Conservation (phyloP, 1,284 basidiomycete genomes). For the Microbotryomycetes sp. region DNA sequence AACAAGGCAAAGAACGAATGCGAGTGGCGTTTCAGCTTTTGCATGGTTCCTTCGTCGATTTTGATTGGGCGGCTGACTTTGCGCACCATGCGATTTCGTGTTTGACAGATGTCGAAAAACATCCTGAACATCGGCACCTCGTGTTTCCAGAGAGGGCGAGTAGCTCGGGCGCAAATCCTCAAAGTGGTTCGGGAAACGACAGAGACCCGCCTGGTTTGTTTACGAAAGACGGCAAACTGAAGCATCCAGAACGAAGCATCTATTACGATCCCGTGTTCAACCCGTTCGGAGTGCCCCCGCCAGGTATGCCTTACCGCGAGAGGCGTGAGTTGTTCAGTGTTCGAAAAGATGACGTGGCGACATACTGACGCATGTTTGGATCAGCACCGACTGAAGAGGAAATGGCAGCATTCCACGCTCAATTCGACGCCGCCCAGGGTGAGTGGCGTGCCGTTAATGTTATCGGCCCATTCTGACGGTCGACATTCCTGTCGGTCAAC, state of each 20-base stretch:
- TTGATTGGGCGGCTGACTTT: background rate
- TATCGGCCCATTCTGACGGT: too few species aligned
- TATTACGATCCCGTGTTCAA: constrained; percentile 93
- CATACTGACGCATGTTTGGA: background rate
- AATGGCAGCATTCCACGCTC: constrained; percentile 26
- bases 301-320: constrained; percentile 90
- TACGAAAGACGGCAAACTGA: constrained; percentile 20
- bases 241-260: constrained; percentile 52
- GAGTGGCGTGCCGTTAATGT: too few species aligned
- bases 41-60: background rate
- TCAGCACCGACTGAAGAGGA: constrained; percentile 31
- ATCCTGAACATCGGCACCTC: constrained; percentile 50
- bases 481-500: too few species aligned
- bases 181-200: background rate
- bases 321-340: constrained; percentile 38
- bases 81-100: background rate
- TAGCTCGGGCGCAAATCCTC: background rate
- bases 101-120: constrained; percentile 60
- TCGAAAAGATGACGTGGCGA: background rate
- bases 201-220: constrained; percentile 20
- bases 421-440: too few species aligned
- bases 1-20: constrained; percentile 77
- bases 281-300: constrained; percentile 88
- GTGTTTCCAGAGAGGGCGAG: constrained; percentile 24
- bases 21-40: background rate